Base-by-base conservation (phyloP, 306 rosid species). In the Quercus alba region DNA sequence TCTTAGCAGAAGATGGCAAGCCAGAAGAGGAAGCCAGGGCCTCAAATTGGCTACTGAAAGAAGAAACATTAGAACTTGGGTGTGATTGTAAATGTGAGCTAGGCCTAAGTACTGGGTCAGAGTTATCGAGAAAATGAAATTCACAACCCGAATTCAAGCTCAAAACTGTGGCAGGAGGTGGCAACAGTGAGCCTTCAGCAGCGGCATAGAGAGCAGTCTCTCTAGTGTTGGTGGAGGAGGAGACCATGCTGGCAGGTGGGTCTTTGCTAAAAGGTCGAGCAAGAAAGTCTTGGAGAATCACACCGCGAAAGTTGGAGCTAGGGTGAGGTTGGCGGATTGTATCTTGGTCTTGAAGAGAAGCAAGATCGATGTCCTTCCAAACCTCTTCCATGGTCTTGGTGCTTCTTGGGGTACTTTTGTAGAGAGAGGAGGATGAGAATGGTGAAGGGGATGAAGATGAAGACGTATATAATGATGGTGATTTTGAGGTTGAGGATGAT, bases 271-370 rank as follows among this genome's bases (percentile, higher is more conserved):
- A 82, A 49, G 94, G 96, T 55, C 85, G 74, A 1, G 80, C 87
- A 0, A 94, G 91, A 41, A 94, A 94, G 81, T 91, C 97, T 77
- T 94, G 98, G 41, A 88, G 86, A 69, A 84, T 82, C 33, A 70
- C 73, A 19, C 58, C 76, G 6, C 83, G 77, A 20, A 77, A 82
- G 56, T 78, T 31, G 14, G 84, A 2, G 31, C 10, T 12, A 1
- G 38, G 3, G 49, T 31, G 21, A 63, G 52, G 3, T 58, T 9
- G 12, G 61, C 3, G 25, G 58, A 18, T n/a, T 1, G 75, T 52
- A 19, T 9, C 55, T 18, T 69, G 83, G 20, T 80, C 75, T 20
- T 81, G 75, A 18, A 88, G 80, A 31, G 91, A 83, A 14, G 88
- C 68, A 0, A 91, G 85, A 17, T 84, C 86, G 4, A 93, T 88